A percentile compares a stretch with the other conserved stretches of the same genome.
Evolutionary conservation across 192 early-diverging fungal species (phyloP).

Genomic region (Chytriomyces sp.): DNA sequence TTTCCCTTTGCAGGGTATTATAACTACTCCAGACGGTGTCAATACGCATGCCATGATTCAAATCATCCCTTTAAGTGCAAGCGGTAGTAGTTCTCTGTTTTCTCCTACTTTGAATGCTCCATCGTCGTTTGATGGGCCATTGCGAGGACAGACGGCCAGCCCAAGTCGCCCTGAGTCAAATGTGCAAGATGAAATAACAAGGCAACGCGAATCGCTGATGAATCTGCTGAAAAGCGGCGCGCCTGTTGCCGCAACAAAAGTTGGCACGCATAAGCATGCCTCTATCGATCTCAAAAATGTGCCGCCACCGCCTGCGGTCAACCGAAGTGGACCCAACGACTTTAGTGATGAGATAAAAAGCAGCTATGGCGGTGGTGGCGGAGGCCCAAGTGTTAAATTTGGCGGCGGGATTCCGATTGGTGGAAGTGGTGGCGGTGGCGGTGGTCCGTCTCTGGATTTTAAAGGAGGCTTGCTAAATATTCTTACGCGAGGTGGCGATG

Average conservation of each 20-base stretch:
- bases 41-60: slow-evolving; percentile 35
- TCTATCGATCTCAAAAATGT: slow-evolving; percentile 7
- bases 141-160: too few species aligned
- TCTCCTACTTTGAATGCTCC: neutral
- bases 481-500: too few species aligned
- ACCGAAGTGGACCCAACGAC: neutral
- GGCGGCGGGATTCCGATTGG: too few species aligned
- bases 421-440: too few species aligned
- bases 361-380: slow-evolving; percentile 26
- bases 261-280: neutral
- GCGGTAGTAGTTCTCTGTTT: neutral
- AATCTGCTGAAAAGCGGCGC: slow-evolving; percentile 9
- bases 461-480: too few species aligned
- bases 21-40: slow-evolving; percentile 24
- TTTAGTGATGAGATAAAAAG: slow-evolving; percentile 26
- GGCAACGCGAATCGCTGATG: slow-evolving; percentile 19
- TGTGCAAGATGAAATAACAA: too few species aligned
- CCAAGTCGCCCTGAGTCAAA: too few species aligned
- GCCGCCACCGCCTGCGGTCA: slow-evolving; percentile 13
- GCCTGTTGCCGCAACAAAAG: neutral
- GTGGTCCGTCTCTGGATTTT: too few species aligned
- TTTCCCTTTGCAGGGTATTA: slow-evolving; percentile 28
- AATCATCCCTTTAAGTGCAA: slow-evolving; percentile 18
- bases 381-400: slow-evolving; percentile 19
- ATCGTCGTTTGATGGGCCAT: neutral